Percentiles rank a stretch among this genome's conserved stretches.
These are phyloP conservation scores for Hypholoma fasciculare DNA, from an alignment of 768 basidiomycete genomes.

Conservation along the genomic window DNA sequence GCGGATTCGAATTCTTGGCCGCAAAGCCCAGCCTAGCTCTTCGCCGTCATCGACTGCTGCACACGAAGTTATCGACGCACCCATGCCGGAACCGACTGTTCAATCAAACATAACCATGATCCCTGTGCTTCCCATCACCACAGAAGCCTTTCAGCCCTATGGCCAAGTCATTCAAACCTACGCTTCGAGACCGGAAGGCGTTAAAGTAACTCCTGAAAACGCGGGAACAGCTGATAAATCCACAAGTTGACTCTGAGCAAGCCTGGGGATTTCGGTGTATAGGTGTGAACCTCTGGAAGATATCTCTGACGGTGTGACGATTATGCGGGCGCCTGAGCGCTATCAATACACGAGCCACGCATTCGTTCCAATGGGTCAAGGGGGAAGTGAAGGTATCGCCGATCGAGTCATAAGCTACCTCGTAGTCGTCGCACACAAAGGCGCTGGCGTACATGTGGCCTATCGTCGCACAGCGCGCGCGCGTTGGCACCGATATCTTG, in stretches of 20 bases:
- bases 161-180: conserved; percentile 93
- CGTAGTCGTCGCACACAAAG: conserved; percentile 85
- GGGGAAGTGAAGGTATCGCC: conserved; percentile 44
- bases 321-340: conserved; percentile 78
- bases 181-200: conserved; percentile 64
- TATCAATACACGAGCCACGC: conserved; percentile 90
- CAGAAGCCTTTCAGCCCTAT: conserved; percentile 85
- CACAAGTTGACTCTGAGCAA: conserved; percentile 84
- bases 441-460: too few relatives aligned
- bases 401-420: conserved; percentile 64
- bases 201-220: conserved; percentile 81
- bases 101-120: conserved; percentile 28
- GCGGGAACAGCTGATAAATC: conserved; percentile 88
- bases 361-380: conserved; percentile 90
- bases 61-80: neutral
- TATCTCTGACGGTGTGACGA: conserved; percentile 51
- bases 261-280: conserved; percentile 79
- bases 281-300: conserved; percentile 59
- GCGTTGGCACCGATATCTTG: too few relatives aligned
- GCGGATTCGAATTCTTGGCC: conserved; percentile 82
- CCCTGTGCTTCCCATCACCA: conserved; percentile 71
- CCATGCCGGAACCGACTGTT: conserved; percentile 7
- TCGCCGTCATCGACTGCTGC: neutral
- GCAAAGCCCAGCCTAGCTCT: conserved; percentile 29
- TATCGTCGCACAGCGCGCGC: too few relatives aligned